Percentiles rank a stretch among this genome's conserved stretches.
These are phyloP conservation scores for Benincasa hispida DNA, from an alignment of 306 rosid genomes.

Conservation along the genomic window DNA sequence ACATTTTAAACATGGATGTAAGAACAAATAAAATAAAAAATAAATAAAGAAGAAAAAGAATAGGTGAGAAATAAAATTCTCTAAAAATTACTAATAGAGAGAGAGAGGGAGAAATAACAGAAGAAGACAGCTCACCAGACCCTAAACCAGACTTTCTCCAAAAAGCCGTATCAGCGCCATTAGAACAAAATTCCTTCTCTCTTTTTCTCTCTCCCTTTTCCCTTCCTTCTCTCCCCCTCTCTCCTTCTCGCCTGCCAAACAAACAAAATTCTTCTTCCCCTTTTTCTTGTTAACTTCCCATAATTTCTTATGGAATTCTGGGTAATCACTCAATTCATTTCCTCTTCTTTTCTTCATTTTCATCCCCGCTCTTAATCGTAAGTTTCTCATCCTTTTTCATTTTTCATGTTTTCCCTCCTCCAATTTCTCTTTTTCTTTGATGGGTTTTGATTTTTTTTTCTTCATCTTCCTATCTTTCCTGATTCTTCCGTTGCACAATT, in stretches of 20 bases:
- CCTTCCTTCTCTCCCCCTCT: not conserved
- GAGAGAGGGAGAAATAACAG: not conserved
- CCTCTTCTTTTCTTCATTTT: not conserved
- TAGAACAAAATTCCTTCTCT: not conserved
- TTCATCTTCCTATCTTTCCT: not conserved
- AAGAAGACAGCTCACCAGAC: constrained; percentile 10
- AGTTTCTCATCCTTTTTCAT: not conserved
- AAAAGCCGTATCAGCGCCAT: not conserved
- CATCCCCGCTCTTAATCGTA: not conserved
- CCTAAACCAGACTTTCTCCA: not conserved
- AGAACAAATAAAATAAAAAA: not conserved
- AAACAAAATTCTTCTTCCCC: constrained; percentile 6
- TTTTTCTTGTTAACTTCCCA: not conserved
- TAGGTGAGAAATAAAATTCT: not conserved
- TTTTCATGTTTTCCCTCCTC: not conserved
- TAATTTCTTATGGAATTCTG: not conserved
- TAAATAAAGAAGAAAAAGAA: not conserved
- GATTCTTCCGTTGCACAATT: not conserved
- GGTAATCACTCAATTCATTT: not conserved
- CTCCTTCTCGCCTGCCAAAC: constrained; percentile 4
- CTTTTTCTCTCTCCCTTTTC: not conserved
- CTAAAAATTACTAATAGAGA: not conserved
- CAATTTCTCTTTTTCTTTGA: not conserved
- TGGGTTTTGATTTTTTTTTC: not conserved
- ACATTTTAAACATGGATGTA: too few species aligned